Evolutionary conservation across 768 basidiomycete species (phyloP).

Genomic region (Ramaria sp.): DNA sequence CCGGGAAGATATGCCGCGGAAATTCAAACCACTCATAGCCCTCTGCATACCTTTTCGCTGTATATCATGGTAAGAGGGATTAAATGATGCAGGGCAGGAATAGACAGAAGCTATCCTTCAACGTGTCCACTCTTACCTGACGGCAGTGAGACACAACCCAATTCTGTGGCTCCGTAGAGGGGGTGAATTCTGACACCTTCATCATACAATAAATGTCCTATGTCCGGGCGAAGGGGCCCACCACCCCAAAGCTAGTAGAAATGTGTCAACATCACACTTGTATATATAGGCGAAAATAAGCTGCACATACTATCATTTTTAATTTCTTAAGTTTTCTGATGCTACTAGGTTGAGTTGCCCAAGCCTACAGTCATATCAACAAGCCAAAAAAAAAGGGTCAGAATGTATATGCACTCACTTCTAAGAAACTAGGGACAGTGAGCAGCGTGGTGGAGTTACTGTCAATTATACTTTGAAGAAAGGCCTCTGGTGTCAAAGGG

Average conservation of each 20-base stretch:
- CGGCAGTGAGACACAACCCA: neutral
- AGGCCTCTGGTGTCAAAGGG: too few relatives aligned
- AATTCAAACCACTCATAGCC: slow-evolving; percentile 28
- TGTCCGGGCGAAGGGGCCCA: slow-evolving; percentile 8
- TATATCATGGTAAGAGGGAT: neutral
- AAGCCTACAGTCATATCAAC: neutral
- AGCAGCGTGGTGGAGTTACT: too few relatives aligned
- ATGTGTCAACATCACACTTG: neutral
- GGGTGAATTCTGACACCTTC: slow-evolving; percentile 9
- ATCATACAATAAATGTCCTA: slow-evolving; percentile 8
- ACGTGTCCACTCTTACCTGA: neutral
- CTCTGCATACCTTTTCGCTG: slow-evolving; percentile 5
- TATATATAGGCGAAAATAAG: neutral
- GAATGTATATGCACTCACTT: neutral
- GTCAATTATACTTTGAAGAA: too few relatives aligned
- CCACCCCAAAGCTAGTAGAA: slow-evolving; percentile 12
- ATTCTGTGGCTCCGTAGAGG: slow-evolving; percentile 9
- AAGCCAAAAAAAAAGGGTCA: neutral
- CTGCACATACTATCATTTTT: slow-evolving; percentile 8
- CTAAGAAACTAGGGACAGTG: slow-evolving; percentile 12
- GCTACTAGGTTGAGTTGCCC: slow-evolving; percentile 2
- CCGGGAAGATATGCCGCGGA: slow-evolving; percentile 14
- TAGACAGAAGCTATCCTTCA: neutral
- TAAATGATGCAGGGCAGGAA: too few relatives aligned
- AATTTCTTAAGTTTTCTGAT: slow-evolving; percentile 10